Conservation (phyloP, 2,329 filamentous ascomycete genomes). For the Aspergillus niger region DNA sequence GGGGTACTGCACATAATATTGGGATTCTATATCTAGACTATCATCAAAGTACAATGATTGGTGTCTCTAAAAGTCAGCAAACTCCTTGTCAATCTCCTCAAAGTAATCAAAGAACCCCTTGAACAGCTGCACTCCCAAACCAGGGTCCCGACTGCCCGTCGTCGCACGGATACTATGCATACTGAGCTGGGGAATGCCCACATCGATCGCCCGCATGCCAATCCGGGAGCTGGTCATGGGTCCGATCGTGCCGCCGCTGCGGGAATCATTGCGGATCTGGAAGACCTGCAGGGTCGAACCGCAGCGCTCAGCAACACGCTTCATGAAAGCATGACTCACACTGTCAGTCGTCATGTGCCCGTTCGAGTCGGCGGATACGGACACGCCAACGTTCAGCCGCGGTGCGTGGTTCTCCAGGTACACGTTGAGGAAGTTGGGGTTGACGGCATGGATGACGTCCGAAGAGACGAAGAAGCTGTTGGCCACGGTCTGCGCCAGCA, state of each 20-base stretch:
- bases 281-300: conserved; percentile 78
- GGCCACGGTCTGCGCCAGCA: conserved; percentile 81
- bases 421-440: conserved; percentile 84
- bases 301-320: conserved; percentile 73
- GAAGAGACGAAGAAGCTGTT: conserved; percentile 90
- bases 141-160: conserved; percentile 81
- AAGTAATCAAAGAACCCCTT: conserved; percentile 85
- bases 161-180: conserved; percentile 95
- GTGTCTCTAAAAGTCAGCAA: conserved; percentile 46
- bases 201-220: conserved; percentile 81
- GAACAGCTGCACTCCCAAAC: conserved; percentile 83
- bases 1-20: no score
- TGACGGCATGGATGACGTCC: conserved; percentile 90
- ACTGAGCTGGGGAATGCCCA: conserved; percentile 84
- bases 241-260: conserved; percentile 91
- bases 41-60: no score
- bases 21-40: no score
- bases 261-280: conserved; percentile 90
- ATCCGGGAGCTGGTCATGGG: conserved; percentile 81
- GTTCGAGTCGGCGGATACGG: conserved; percentile 79
- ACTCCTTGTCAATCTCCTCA: conserved; percentile 82
- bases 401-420: conserved; percentile 88
- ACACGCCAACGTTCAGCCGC: conserved; percentile 82
- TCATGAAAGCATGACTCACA: conserved; percentile 78
- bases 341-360: conserved; percentile 96